A percentile compares a stretch with the other conserved stretches of the same genome.
Evolutionary conservation across 305 asterid species (phyloP).

Genomic region (Stenogyne calaminthoides): DNA sequence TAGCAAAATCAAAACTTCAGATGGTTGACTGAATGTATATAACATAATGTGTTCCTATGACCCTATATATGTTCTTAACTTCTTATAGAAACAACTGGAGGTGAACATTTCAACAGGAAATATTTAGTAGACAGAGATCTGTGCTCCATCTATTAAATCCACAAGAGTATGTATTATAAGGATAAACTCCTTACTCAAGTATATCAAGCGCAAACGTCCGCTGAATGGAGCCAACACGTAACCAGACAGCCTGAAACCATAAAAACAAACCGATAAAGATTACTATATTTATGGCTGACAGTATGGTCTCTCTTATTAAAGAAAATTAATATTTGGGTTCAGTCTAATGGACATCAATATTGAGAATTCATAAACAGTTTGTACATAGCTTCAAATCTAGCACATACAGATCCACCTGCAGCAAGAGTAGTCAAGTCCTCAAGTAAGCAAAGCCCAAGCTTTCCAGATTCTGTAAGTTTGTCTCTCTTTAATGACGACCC

Average conservation of each 20-base stretch:
- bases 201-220: constrained; percentile 95
- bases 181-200: constrained; percentile 76
- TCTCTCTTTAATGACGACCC: constrained; percentile 65
- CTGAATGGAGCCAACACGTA: constrained; percentile 72
- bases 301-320: not conserved
- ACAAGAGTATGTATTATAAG: constrained; percentile 14
- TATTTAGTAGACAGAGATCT: constrained; percentile 17
- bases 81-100: constrained; percentile 17
- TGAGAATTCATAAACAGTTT: constrained; percentile 32
- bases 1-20: not conserved
- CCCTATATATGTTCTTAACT: constrained; percentile 1
- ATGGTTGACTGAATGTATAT: not conserved
- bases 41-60: not conserved
- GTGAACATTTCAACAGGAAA: constrained; percentile 19
- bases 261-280: constrained; percentile 30
- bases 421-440: constrained; percentile 99
- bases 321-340: constrained; percentile 11
- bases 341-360: constrained; percentile 24
- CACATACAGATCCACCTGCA: constrained; percentile 99
- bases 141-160: constrained; percentile 9
- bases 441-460: constrained; percentile 92
- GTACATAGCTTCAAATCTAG: constrained; percentile 45
- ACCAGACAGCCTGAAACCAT: constrained; percentile 83
- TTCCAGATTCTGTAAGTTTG: constrained; percentile 69
- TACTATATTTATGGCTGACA: constrained; percentile 22